Evolutionary conservation across 495 filamentous ascomycete genomes (phyloP), one percentile per base, ranked within the genome.

Genomic region (Aspergillus mulundensis): DNA sequence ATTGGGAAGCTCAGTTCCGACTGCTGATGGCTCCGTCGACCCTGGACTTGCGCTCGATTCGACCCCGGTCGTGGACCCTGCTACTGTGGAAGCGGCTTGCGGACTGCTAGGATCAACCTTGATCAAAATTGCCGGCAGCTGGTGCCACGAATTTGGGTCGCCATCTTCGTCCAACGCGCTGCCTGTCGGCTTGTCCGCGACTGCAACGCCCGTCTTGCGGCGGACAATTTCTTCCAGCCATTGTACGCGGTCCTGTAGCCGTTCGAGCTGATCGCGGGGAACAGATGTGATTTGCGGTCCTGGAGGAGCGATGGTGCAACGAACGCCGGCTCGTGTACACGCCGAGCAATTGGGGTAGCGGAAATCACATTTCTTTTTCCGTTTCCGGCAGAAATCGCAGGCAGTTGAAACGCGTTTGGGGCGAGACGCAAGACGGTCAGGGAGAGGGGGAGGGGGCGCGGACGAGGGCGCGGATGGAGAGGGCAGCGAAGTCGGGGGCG

Each of bases 331-430:
- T 38, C 77, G 75, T 10, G 73, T 73, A 50, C 78, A 81, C 15
- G 77, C 76, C 16, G 77, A 74, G 54, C 78, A 81, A 55, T 77
- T 79, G 28, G 78, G 78, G 40, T 80, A 81, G 32, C 73, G 70
- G 50, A 80, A 79, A 54, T 81, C 78, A 60, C 78, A 81, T 66
- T 80, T 79, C 47, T 79, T 81, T 66, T 81, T 81, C 11, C 78
- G 65, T 51, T 76, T 78, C 43, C 78, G 72, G 66, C 78, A 81
- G 32, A 79, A 77, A 53, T 80, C 77, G 59, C 78, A 81, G 19
- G 78, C 78, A 1, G 74, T 77, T 14, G 74, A 75, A 19, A 77
- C 74, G 24, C 74, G 74, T 55, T 77, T 77, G 34, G 54, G 20
- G 25, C 25, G 50, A 7, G 50, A 53, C 1, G 39, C 60, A 46